Base-by-base conservation (phyloP, 768 basidiomycete genomes). In the Rhodosporidiobolus odoratus region DNA sequence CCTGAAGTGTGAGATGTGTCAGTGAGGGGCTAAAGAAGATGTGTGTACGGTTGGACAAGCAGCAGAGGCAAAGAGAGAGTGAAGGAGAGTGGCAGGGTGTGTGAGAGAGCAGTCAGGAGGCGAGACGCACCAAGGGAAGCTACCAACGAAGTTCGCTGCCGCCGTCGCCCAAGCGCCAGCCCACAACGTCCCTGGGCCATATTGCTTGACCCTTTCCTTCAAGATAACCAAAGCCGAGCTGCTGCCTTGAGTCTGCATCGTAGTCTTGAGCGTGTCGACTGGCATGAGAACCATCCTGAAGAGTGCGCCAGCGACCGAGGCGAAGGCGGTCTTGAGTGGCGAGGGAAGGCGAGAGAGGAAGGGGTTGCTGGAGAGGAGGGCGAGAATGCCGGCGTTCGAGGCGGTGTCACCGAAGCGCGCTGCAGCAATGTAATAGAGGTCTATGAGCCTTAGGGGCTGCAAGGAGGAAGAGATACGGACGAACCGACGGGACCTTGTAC, bases 241-340 rank as follows among this genome's bases (percentile, higher is more conserved):
- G 27, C 81, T 0, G 90, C 94, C 2, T 76, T 94, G 88, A 0
- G 95, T 90, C 80, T 98, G 95, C 80, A 97, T 82, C 1, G 92
- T 97, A 7, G 95, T 98, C 84, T 62, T 52, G 27, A 62, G 61
- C 27, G 53, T 37, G 53, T 41, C 40, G 56, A 56, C 84, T 0
- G 95, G 95, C 0, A 91, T 95, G 43, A 97, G 81, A n/a, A 88
- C 81, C 86, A 96, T 96, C 61, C 94, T 82, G 80, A 95, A 96
- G 17, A 83, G 82, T 0, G 94, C 93, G 27, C 91, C 91, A 0
- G 88, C 86, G 50, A 90, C 65, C 4, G 86, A 87, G 0, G 89
- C 91, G 73, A 91, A 91, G 25, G 87, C 78, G 0, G 92, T 91
- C 82, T 96, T 88, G 77, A 90, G 77, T 34, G 84, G 80, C 1